A percentile compares a stretch with the other conserved stretches of the same genome.
These are phyloP conservation scores for Pleurotus eryngii DNA, from an alignment of 768 basidiomycete genomes.

Conservation along the genomic window DNA sequence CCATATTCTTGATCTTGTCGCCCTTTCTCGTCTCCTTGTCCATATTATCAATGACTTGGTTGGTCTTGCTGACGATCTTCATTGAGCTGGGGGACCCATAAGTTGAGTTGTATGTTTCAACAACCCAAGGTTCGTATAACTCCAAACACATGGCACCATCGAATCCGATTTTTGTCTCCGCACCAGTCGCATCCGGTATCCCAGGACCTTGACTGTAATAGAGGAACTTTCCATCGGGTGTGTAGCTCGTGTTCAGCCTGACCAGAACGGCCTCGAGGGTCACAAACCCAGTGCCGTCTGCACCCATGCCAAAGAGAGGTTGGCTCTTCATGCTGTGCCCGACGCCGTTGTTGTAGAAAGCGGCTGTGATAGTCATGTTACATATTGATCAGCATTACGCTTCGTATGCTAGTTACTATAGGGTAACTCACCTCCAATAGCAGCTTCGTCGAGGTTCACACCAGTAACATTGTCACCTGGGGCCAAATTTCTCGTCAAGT, in stretches of 20 bases:
- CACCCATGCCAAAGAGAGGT: slow-evolving; percentile 14
- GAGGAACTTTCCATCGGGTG: slow-evolving; percentile 19
- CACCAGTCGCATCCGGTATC: slow-evolving; percentile 7
- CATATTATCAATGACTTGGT: slow-evolving; percentile 19
- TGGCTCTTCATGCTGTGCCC: slow-evolving; percentile 22
- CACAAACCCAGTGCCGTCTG: slow-evolving; percentile 16
- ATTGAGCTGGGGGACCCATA: slow-evolving; percentile 25
- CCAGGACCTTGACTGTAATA: slow-evolving; percentile 7
- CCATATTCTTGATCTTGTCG: slow-evolving; percentile 16
- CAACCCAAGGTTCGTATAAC: slow-evolving; percentile 13
- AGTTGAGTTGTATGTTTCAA: slow-evolving; percentile 19
- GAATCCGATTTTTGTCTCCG: slow-evolving; percentile 10
- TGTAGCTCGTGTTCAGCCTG: slow-evolving; percentile 18
- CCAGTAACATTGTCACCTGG: not conserved
- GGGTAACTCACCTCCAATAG: slow-evolving; percentile 20
- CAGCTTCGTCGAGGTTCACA: slow-evolving; percentile 20
- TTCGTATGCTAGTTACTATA: not conserved
- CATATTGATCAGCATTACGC: not conserved
- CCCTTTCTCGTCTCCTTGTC: slow-evolving; percentile 20
- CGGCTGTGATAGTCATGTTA: slow-evolving; percentile 15
- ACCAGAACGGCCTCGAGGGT: slow-evolving; percentile 20
- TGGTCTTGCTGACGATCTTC: slow-evolving; percentile 29
- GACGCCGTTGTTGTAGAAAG: slow-evolving; percentile 33
- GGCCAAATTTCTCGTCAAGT: slow-evolving; percentile 11
- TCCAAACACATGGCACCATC: slow-evolving; percentile 15